These are phyloP conservation scores for Fraxinus excelsior DNA, from an alignment of 257 asterid species.

Conservation along the genomic window DNA sequence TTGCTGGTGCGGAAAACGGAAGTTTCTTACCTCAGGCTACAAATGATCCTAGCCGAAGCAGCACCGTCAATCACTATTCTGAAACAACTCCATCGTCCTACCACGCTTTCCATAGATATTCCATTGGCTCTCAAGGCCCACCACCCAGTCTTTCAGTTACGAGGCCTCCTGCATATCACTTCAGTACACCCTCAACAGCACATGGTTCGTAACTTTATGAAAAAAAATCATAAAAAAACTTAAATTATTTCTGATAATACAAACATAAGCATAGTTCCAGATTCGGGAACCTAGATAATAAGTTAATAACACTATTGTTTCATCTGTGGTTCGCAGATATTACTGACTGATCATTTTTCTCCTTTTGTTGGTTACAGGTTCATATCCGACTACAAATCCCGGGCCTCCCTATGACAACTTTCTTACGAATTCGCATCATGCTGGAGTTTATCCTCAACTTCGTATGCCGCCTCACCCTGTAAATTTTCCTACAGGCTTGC, in stretches of 20 bases:
- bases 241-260: background rate
- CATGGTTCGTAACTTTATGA: slow-evolving; percentile 16
- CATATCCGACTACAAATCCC: slow-evolving; percentile 6
- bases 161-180: slow-evolving; percentile 14
- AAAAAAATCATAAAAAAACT: background rate
- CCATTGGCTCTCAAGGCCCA: slow-evolving; percentile 1
- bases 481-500: background rate
- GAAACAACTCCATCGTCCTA: background rate
- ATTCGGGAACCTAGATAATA: background rate
- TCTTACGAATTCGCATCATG: background rate
- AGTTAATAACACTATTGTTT: background rate
- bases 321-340: background rate
- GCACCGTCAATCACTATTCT: background rate
- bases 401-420: slow-evolving; percentile 12
- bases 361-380: slow-evolving; percentile 13
- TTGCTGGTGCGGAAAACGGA: background rate
- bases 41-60: slow-evolving; percentile 4
- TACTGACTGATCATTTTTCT: background rate
- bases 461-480: background rate
- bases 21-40: slow-evolving; percentile 1
- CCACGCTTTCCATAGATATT: background rate
- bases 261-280: background rate
- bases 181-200: slow-evolving; percentile 14
- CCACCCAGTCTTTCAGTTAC: background rate
- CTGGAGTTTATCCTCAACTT: slow-evolving; percentile 18